Evolutionary conservation across 768 basidiomycete genomes (phyloP).

Genomic region (Mycena kentingensis): DNA sequence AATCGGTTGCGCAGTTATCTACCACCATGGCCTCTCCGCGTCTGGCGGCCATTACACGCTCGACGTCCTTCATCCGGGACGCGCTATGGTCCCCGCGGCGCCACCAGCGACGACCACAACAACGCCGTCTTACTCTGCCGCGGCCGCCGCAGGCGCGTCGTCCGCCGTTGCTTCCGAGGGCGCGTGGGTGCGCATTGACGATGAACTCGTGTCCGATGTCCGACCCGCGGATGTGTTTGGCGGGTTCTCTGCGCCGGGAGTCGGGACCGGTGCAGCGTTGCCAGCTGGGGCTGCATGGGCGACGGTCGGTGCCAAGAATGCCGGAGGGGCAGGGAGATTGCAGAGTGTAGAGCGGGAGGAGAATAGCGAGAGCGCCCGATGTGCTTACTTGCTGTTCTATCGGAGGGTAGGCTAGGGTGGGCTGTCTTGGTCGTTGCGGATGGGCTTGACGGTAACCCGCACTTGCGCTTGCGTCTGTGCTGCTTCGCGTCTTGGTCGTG

Average conservation of each 20-base stretch:
- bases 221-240: conserved; percentile 71
- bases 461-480: no score
- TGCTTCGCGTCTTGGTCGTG: no score
- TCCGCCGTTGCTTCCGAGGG: conserved; percentile 42
- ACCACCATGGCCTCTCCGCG: conserved; percentile 91
- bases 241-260: not conserved
- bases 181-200: conserved; percentile 89
- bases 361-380: conserved; percentile 57
- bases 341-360: conserved; percentile 29
- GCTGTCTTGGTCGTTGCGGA: no score
- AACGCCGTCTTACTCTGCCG: not conserved
- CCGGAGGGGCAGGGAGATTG: not conserved
- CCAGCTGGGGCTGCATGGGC: not conserved
- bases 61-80: conserved; percentile 77
- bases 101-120: not conserved
- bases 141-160: not conserved
- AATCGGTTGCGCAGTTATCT: conserved; percentile 57
- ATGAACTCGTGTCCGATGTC: conserved; percentile 82
- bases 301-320: not conserved
- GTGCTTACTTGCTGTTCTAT: conserved; percentile 90
- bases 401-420: conserved; percentile 51
- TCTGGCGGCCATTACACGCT: conserved; percentile 96
- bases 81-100: conserved; percentile 38
- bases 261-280: no score
- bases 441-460: no score